Evolutionary conservation across 768 basidiomycete genomes (phyloP).

Genomic region (Mycena maculata): DNA sequence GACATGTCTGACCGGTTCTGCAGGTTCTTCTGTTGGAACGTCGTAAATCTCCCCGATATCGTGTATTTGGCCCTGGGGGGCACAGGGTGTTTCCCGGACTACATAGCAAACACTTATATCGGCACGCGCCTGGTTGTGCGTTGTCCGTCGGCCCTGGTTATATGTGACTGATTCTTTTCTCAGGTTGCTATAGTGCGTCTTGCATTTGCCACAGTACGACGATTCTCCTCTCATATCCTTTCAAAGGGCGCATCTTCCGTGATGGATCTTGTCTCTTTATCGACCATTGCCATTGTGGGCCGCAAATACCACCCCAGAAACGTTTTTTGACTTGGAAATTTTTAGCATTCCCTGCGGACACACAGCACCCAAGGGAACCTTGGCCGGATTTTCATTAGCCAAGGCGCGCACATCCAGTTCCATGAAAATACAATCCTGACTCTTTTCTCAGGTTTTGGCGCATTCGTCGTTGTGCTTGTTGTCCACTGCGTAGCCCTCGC

Average conservation of each 20-base stretch:
- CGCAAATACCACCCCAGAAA: neutral
- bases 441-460: constrained; percentile 43
- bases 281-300: constrained; percentile 49
- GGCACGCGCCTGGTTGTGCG: constrained; percentile 45
- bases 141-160: neutral
- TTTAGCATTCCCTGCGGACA: constrained; percentile 44
- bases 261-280: constrained; percentile 53
- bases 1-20: too few species aligned
- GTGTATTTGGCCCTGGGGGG: constrained; percentile 40
- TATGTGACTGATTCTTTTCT: neutral
- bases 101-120: constrained; percentile 34
- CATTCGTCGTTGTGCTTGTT: constrained; percentile 45
- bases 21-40: constrained; percentile 44
- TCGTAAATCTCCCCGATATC: constrained; percentile 37
- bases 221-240: too few species aligned
- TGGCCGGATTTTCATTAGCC: constrained; percentile 50
- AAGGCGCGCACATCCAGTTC: constrained; percentile 43
- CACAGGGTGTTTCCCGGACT: constrained; percentile 55
- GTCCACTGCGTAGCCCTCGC: constrained; percentile 46
- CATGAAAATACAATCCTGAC: neutral
- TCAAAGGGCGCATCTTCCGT: constrained; percentile 47
- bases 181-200: constrained; percentile 24
- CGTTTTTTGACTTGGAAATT: neutral
- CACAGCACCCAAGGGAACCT: constrained; percentile 46
- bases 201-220: too few species aligned